phyloP scores from a whole-genome alignment of 164 flowering plant genomes.

The Berberis vulgaris region DNA sequence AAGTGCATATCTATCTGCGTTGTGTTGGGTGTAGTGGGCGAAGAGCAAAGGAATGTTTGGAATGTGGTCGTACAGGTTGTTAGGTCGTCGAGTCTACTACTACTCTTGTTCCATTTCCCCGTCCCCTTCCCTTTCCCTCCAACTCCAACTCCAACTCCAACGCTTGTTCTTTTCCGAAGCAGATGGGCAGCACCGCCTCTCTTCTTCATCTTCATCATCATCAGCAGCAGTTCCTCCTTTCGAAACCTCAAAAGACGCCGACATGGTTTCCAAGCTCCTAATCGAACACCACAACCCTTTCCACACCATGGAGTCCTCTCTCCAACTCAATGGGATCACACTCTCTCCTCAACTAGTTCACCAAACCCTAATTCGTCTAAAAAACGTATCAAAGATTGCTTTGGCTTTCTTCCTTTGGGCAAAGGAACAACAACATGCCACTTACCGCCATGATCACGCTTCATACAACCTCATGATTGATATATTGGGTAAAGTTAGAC shows the following conservation, averaged over 20 bases:
- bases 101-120: no score
- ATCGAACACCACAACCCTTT: slow-evolving; percentile 85
- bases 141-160: no score
- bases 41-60: no score
- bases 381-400: slow-evolving; percentile 62
- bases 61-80: no score
- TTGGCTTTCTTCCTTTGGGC: slow-evolving; percentile 61
- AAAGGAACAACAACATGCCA: slow-evolving; percentile 21
- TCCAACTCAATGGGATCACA: slow-evolving; percentile 65
- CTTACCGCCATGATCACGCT: slow-evolving; percentile 22
- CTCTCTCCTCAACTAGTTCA: slow-evolving; percentile 45
- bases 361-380: slow-evolving; percentile 75
- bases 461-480: slow-evolving; percentile 64
- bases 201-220: neutral
- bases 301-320: slow-evolving; percentile 79
- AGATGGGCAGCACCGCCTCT: no score
- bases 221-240: slow-evolving; percentile 27
- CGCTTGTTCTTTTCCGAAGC: no score
- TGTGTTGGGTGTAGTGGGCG: no score
- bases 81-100: no score
- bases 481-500: slow-evolving; percentile 58
- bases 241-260: slow-evolving; percentile 58
- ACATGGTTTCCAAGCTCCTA: slow-evolving; percentile 47
- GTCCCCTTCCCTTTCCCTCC: no score
- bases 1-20: no score